Conservation (phyloP, 2,329 filamentous ascomycete species). For the Akanthomyces lecanii region DNA sequence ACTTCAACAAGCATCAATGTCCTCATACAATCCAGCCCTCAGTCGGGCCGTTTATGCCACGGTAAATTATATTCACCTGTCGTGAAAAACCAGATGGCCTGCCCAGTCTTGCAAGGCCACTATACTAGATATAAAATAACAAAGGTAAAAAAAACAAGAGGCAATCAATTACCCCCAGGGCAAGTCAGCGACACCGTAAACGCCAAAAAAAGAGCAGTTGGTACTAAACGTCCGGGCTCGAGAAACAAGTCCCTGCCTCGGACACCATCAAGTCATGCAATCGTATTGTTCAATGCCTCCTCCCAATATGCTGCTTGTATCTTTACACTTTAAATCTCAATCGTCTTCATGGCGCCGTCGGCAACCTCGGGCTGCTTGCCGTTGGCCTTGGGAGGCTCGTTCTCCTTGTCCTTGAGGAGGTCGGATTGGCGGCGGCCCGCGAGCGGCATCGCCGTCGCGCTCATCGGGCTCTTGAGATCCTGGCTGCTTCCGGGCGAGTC, state of each 20-base stretch:
- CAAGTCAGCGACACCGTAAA: slow-evolving; percentile 12
- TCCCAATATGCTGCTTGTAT: slow-evolving; percentile 19
- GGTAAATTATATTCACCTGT: not conserved
- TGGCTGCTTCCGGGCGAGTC: slow-evolving; percentile 48
- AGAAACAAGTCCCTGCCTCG: not conserved
- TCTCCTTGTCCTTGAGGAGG: slow-evolving; percentile 38
- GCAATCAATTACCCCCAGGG: not conserved
- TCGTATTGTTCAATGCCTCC: slow-evolving; percentile 11
- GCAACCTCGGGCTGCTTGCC: slow-evolving; percentile 41
- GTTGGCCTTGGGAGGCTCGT: slow-evolving; percentile 34
- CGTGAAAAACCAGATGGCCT: not conserved
- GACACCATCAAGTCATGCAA: slow-evolving; percentile 16
- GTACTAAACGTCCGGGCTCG: not conserved
- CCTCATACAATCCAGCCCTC: not conserved
- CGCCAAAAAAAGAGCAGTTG: slow-evolving; percentile 11
- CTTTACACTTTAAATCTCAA: slow-evolving; percentile 47
- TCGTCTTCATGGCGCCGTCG: slow-evolving; percentile 57
- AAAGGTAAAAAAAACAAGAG: not conserved
- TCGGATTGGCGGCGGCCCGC: slow-evolving; percentile 33
- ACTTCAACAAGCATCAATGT: too few species aligned
- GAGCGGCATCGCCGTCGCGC: slow-evolving; percentile 23
- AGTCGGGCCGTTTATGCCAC: not conserved
- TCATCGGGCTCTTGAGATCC: slow-evolving; percentile 32
- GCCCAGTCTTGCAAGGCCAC: slow-evolving; percentile 7
- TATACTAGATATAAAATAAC: slow-evolving; percentile 3